A percentile compares a stretch with the other conserved stretches of the same genome.
Evolutionary conservation across 768 basidiomycete genomes (phyloP).

Genomic region (Mycena epipterygia): DNA sequence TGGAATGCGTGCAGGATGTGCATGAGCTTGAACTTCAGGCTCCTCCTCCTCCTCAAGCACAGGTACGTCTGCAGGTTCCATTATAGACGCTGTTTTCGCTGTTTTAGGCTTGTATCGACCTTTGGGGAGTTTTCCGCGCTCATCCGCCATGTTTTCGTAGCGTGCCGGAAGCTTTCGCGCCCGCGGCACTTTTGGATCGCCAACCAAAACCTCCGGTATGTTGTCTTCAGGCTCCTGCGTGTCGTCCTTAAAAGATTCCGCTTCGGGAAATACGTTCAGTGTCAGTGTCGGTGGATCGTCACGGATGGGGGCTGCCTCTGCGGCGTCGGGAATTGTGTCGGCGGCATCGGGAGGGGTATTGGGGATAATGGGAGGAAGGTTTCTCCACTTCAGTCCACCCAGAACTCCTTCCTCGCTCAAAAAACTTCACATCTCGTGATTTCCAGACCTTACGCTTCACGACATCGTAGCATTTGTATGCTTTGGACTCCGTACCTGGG

Average conservation of each 20-base stretch:
- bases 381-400: conserved; percentile 10
- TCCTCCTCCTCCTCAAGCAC: conserved; percentile 14
- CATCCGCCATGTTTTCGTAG: background rate
- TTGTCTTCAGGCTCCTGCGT: background rate
- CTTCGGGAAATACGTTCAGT: background rate
- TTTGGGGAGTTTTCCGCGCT: conserved; percentile 5
- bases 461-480: conserved; percentile 4
- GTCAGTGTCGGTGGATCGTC: no score
- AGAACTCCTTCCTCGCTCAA: conserved; percentile 1
- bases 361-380: conserved; percentile 8
- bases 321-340: background rate
- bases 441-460: background rate
- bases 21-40: background rate
- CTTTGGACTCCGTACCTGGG: background rate
- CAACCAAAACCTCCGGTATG: background rate
- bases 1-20: background rate
- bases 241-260: background rate
- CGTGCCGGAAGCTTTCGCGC: background rate
- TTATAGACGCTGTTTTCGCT: background rate
- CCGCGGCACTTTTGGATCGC: background rate
- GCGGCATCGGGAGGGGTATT: background rate
- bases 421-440: background rate
- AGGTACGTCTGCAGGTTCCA: background rate
- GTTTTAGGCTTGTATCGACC: conserved; percentile 2
- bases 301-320: background rate